Evolutionary conservation across 257 asterid species (phyloP).

Genomic region (Plantago ovata): DNA sequence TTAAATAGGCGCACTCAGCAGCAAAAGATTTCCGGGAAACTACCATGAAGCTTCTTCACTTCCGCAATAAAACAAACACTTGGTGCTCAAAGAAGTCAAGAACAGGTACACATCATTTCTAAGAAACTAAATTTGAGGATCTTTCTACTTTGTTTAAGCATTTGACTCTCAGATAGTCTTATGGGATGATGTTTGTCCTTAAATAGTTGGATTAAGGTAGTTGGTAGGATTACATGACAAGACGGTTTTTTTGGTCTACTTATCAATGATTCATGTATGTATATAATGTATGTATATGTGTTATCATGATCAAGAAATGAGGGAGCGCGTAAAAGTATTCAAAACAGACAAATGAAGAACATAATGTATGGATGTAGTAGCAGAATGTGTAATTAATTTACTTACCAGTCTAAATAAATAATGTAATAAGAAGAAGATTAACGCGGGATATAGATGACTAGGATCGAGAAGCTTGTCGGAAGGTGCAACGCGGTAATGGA

Average conservation of each 20-base stretch:
- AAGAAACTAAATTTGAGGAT: no score
- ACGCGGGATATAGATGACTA: neutral
- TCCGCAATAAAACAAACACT: conserved; percentile 28
- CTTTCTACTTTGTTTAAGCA: no score
- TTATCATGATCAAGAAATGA: neutral
- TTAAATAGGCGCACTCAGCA: conserved; percentile 19
- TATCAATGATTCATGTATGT: no score
- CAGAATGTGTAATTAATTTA: neutral
- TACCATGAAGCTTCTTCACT: conserved; percentile 51
- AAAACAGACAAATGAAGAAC: no score
- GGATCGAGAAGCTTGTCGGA: conserved; percentile 3
- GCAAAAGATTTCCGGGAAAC: conserved; percentile 29
- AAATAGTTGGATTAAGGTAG: conserved; percentile 18
- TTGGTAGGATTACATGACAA: no score
- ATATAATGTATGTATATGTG: no score
- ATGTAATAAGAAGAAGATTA: neutral
- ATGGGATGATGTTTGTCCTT: conserved; percentile 1
- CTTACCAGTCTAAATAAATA: neutral
- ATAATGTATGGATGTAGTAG: neutral
- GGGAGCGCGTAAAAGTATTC: conserved; percentile 32
- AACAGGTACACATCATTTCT: neutral
- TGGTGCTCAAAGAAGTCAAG: conserved; percentile 43
- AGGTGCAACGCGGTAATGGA: conserved; percentile 7
- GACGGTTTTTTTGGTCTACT: no score
- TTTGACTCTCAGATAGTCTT: neutral